Conservation (phyloP, 306 rosid genomes). For the Glycyrrhiza uralensis region DNA sequence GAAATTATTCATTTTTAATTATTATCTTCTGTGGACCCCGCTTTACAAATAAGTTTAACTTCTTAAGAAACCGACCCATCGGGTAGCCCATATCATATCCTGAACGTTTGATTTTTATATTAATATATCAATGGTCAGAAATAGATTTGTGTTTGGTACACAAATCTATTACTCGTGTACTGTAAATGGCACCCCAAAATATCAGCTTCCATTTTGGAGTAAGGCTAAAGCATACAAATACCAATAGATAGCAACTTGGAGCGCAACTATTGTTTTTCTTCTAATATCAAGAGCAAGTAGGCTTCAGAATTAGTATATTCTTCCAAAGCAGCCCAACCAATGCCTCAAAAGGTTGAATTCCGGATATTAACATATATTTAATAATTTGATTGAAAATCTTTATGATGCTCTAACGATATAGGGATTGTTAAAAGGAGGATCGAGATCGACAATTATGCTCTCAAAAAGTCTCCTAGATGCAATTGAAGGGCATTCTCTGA, state of each 20-base stretch:
- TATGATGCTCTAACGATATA: background rate
- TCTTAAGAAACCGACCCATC: no score
- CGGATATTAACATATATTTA: background rate
- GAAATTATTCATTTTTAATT: no score
- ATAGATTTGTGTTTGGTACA: no score
- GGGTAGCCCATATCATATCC: no score
- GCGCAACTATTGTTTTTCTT: slow-evolving; percentile 2
- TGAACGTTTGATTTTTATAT: no score
- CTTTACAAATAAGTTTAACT: no score
- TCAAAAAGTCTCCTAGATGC: background rate
- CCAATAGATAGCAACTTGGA: slow-evolving; percentile 53
- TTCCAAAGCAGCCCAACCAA: background rate
- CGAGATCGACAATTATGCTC: background rate
- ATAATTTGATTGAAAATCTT: background rate
- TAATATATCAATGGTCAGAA: no score
- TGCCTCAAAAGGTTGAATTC: background rate
- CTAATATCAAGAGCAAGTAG: background rate
- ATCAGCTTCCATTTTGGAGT: slow-evolving; percentile 1
- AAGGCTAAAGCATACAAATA: slow-evolving; percentile 20
- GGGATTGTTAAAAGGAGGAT: background rate
- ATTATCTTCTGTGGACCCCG: no score
- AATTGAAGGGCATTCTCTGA: background rate
- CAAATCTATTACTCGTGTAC: no score
- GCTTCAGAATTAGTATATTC: background rate
- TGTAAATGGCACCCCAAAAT: no score